These are phyloP conservation scores for Botryotinia globosa DNA, from an alignment of 2,329 filamentous ascomycete species.

Conservation along the genomic window DNA sequence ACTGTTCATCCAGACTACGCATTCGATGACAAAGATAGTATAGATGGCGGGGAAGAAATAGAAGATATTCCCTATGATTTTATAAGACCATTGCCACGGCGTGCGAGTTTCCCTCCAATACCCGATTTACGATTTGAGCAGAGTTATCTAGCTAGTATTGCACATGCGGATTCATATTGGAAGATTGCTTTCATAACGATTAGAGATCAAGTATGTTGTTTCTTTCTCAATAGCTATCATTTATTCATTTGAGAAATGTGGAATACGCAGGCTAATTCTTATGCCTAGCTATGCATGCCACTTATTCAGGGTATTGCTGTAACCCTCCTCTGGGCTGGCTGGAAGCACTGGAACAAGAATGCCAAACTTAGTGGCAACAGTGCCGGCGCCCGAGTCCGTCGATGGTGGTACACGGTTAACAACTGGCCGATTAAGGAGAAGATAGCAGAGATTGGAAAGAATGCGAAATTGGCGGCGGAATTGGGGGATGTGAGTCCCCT, in stretches of 20 bases:
- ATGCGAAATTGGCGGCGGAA: constrained; percentile 40
- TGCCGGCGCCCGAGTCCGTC: constrained; percentile 71
- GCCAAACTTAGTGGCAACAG: constrained; percentile 74
- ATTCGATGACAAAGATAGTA: constrained; percentile 42
- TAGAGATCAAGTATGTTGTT: constrained; percentile 71
- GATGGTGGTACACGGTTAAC: constrained; percentile 96
- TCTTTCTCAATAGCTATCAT: neutral
- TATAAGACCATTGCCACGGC: constrained; percentile 53
- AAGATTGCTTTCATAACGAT: constrained; percentile 80
- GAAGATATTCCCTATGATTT: constrained; percentile 69
- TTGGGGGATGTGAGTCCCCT: constrained; percentile 43
- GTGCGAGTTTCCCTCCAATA: constrained; percentile 59
- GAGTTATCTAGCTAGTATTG: constrained; percentile 91
- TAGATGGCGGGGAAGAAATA: constrained; percentile 47
- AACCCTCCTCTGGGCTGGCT: constrained; percentile 79
- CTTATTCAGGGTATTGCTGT: constrained; percentile 86
- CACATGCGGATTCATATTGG: constrained; percentile 74
- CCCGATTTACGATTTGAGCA: constrained; percentile 96
- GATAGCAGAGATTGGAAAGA: constrained; percentile 26
- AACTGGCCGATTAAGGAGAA: constrained; percentile 70
- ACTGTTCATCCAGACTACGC: constrained; percentile 40
- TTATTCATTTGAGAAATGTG: neutral
- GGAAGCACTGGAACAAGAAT: constrained; percentile 84
- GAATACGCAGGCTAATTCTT: constrained; percentile 17
- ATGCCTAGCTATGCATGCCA: constrained; percentile 71